phyloP scores from a whole-genome alignment of 192 early-diverging fungal genomes.

The Coemansia sp. region DNA sequence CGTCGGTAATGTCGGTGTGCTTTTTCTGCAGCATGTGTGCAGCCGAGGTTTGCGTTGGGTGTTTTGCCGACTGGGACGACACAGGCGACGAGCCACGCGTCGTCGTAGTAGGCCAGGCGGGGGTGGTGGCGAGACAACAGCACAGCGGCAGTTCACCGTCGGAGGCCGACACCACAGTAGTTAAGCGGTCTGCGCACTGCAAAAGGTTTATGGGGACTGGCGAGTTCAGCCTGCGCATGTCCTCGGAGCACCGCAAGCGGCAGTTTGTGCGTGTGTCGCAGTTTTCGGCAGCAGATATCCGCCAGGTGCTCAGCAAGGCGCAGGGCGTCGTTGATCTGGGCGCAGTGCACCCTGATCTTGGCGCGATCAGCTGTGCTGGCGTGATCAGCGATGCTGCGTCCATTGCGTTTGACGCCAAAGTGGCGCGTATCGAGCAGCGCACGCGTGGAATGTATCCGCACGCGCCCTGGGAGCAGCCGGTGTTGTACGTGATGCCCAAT shows the following conservation, averaged over 20 bases:
- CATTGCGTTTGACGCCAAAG: slow-evolving; percentile 1
- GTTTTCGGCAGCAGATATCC: slow-evolving; percentile 4
- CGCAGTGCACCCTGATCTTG: neutral
- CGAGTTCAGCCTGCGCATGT: neutral
- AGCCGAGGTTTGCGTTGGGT: slow-evolving; percentile 47
- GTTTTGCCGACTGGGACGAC: slow-evolving; percentile 38
- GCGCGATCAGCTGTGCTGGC: slow-evolving; percentile 14
- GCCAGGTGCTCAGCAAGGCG: neutral
- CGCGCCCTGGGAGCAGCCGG: slow-evolving; percentile 28
- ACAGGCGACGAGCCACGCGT: neutral
- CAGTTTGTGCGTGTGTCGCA: slow-evolving; percentile 29
- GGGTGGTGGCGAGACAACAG: no score
- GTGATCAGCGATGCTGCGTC: neutral
- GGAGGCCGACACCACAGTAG: neutral
- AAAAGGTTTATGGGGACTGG: neutral
- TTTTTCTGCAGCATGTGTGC: slow-evolving; percentile 41
- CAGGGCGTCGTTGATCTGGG: neutral
- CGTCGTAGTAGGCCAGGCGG: no score
- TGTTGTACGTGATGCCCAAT: slow-evolving; percentile 12
- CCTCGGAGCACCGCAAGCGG: neutral
- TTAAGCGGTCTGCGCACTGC: neutral
- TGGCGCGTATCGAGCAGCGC: slow-evolving; percentile 8
- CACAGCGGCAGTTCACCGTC: neutral
- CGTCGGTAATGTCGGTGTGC: slow-evolving; percentile 49
- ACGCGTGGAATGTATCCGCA: slow-evolving; percentile 40